Percentiles rank a stretch among this genome's conserved stretches.
Conservation (phyloP, 345 rosid genomes). For the Pistacia vera region DNA sequence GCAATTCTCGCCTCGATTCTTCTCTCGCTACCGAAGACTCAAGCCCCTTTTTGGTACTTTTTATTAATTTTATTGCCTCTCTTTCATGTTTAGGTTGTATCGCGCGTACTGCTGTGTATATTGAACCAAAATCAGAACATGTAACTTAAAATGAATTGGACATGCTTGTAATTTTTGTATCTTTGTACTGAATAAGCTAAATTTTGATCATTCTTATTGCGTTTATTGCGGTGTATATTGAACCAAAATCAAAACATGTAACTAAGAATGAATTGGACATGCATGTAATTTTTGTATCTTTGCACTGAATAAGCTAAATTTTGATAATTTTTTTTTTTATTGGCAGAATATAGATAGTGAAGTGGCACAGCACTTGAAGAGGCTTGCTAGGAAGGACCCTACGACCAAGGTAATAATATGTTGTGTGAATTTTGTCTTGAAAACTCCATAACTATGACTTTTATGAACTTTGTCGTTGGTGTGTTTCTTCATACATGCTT, state of each 20-base stretch:
- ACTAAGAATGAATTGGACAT: neutral
- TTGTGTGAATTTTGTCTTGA: neutral
- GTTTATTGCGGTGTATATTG: neutral
- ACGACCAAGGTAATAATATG: slow-evolving; percentile 66
- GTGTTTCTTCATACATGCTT: neutral
- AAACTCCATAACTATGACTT: neutral
- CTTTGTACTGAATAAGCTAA: too few relatives aligned
- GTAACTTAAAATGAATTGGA: neutral
- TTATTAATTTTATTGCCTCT: neutral
- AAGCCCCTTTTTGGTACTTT: slow-evolving; percentile 41
- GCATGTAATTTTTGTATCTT: neutral
- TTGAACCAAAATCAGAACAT: too few relatives aligned
- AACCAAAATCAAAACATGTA: too few relatives aligned
- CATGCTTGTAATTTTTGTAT: neutral
- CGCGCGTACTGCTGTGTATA: neutral
- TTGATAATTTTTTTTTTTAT: slow-evolving; percentile 15
- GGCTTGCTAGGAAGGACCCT: slow-evolving; percentile 87
- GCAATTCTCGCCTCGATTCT: slow-evolving; percentile 74
- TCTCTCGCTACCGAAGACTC: slow-evolving; percentile 53
- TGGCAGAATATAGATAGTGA: slow-evolving; percentile 83
- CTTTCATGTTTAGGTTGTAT: neutral
- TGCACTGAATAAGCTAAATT: too few relatives aligned
- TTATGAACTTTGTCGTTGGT: neutral
- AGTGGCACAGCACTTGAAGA: slow-evolving; percentile 80
- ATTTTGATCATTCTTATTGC: too few relatives aligned